Evolutionary conservation across 257 asterid genomes (phyloP).

Genomic region (Solanum chmielewskii): DNA sequence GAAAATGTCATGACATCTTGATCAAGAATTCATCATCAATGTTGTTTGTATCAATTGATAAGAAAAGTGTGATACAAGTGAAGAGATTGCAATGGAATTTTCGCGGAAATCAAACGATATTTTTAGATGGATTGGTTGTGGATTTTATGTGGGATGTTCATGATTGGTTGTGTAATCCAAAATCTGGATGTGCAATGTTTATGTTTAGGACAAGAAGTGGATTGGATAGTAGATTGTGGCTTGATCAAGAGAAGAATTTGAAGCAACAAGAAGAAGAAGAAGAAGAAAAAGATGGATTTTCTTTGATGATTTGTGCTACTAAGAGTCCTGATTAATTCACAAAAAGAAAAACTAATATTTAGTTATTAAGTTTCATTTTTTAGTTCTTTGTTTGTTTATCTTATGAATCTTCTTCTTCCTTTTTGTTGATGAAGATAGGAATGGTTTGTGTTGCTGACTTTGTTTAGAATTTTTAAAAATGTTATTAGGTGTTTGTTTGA

Average conservation of each 20-base stretch:
- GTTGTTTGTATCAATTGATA: conserved; percentile 46
- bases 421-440: not conserved
- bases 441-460: not conserved
- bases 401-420: not conserved
- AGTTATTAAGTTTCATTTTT: not conserved
- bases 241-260: conserved; percentile 35
- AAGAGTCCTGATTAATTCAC: conserved; percentile 37
- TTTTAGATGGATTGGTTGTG: conserved; percentile 58
- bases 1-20: conserved; percentile 43
- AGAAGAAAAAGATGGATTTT: conserved; percentile 35
- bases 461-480: not conserved
- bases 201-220: conserved; percentile 82
- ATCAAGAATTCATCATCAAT: conserved; percentile 10
- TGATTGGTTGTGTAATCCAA: conserved; percentile 44
- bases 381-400: not conserved
- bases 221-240: conserved; percentile 64
- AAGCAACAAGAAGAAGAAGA: conserved; percentile 5
- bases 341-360: not conserved
- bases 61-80: conserved; percentile 51
- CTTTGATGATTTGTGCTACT: conserved; percentile 56
- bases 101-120: conserved; percentile 69
- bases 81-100: conserved; percentile 81
- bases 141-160: conserved; percentile 95
- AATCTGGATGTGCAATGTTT: conserved; percentile 38
- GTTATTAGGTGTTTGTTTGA: not conserved